Base-by-base conservation (phyloP, 129 eudicot species). In the Helianthus annuus region DNA sequence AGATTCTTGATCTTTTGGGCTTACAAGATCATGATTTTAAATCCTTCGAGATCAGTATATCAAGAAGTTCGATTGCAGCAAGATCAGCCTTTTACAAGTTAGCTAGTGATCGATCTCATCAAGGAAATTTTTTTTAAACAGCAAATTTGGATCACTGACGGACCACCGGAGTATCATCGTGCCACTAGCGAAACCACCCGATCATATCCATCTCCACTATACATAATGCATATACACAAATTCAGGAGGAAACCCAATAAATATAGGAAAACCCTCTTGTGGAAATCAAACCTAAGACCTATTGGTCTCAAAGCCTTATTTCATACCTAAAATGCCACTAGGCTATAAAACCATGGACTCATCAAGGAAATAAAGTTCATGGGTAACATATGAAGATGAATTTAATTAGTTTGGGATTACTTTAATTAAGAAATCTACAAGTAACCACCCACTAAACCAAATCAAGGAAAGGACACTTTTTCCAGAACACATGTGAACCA, bases 401-500 rank as follows among this genome's bases (percentile, higher is more conserved):
- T 12, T 76, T 57, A 76, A 57, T 76, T 76, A 68, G 73, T 51
- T 56, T 22, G 46, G 54, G 68, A 76, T 68, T 76, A 68, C 36
- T 76, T 76, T 7, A 76, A 46, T 42, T 68, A 59, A 17, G 9
- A 40, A 40, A 5, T 74, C 12, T 65, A 10, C 19, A 22, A 64
- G 52, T 66, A 66, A 66, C 58, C 64, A 48, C 75, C 69, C 75
- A 77, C 70, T 69, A 77, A 77, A 77, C 71, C 70, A 69, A 69
- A 69, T 69, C 57, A 77, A 77, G 65, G 69, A 77, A 69, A 77
- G 76, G 74, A 60, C 81, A 69, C 65, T 63, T 69, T 77, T 69
- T 69, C 40, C 63, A 77, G 81, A 69, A 27, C 56, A 69, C 84
- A 76, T 85, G 85, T 85, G 85, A 79, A 64, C 88, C 82, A 78